Evolutionary conservation across 495 filamentous ascomycete species (phyloP), one percentile per base, ranked within the genome.

Genomic region (Talaromyces thailandensis): DNA sequence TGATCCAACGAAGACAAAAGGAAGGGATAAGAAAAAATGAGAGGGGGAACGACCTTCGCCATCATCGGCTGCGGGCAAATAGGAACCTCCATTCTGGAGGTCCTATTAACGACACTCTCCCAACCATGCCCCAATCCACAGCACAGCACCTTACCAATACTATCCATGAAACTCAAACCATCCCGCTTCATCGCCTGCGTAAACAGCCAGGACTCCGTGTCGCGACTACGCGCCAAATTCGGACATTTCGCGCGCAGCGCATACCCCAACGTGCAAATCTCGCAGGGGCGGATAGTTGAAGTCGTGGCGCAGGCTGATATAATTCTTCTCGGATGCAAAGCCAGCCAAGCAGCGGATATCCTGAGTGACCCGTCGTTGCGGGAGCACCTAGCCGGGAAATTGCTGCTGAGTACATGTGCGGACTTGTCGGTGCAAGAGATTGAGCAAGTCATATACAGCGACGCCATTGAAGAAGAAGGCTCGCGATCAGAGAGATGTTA

Each of bases 381-480:
- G 4, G 65, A 67, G 5, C 71, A 70, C 4, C 75, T 96, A 0
- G 65, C 75, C 9, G 88, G 88, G 2, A 97, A 96, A 65, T 76
- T 96, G 4, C 75, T 97, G 5, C 89, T 97, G 65, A 88, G 84
- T 68, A 91, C 96, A 61, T 82, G 91, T 48, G 93, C 91, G 1
- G 93, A 93, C n/a, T 86, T 93, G 5, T 82, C 86, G 0, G 82
- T 84, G 0, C 55, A 78, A 14, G 82, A 91, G 64, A 82, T 96
- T 29, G 78, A 83, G 62, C 68, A 70, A 4, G 79, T 80, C n/a
- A 72, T 96, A 1, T 82, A 84, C 60, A 75, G 75, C 0, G 73
- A 60, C 31, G 25, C 7, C 25, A 58, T 6, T 37, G 37, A 12
- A 9, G 29, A 57, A 9, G 35, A 35, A 29, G 21, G 35, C 26